Percentiles rank a stretch among this genome's conserved stretches.
Conservation (phyloP, 2,329 filamentous ascomycete species). For the Aspergillus udagawae region DNA sequence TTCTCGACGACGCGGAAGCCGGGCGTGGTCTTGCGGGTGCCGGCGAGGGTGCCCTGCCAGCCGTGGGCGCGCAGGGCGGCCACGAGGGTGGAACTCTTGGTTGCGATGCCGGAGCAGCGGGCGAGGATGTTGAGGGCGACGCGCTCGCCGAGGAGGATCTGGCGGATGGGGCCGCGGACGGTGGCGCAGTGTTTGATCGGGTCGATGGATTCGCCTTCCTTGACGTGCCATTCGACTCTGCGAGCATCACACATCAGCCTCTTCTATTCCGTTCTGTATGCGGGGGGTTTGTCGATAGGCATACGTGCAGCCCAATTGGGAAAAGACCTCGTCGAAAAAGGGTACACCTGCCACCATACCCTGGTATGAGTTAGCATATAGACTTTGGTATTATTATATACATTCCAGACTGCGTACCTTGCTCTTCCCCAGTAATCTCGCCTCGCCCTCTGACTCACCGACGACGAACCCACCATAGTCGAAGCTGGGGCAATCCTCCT, state of each 20-base stretch:
- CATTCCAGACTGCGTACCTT: constrained; percentile 36
- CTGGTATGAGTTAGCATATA: constrained; percentile 24
- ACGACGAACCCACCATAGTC: constrained; percentile 98
- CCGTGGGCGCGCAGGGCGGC: constrained; percentile 57
- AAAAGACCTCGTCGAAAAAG: constrained; percentile 92
- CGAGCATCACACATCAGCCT: background rate
- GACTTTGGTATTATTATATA: background rate
- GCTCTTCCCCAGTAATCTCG: constrained; percentile 55
- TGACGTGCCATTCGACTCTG: constrained; percentile 78
- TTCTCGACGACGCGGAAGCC: constrained; percentile 96
- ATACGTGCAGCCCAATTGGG: constrained; percentile 76
- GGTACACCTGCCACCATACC: constrained; percentile 88
- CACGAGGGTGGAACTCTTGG: constrained; percentile 50
- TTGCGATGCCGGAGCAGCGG: constrained; percentile 86
- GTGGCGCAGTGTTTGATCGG: constrained; percentile 69
- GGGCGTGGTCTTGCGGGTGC: constrained; percentile 94
- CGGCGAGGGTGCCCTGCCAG: constrained; percentile 80
- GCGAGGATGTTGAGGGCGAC: constrained; percentile 89
- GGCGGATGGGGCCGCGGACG: constrained; percentile 76
- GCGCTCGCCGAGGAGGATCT: constrained; percentile 83
- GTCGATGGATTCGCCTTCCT: constrained; percentile 68
- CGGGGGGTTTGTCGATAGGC: constrained; percentile 21
- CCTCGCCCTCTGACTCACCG: constrained; percentile 51
- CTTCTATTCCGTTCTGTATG: background rate
- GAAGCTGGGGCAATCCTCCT: constrained; percentile 93